A percentile compares a stretch with the other conserved stretches of the same genome.
phyloP scores from a whole-genome alignment of 495 filamentous ascomycete genomes.

The Hypoxylon fuscum region DNA sequence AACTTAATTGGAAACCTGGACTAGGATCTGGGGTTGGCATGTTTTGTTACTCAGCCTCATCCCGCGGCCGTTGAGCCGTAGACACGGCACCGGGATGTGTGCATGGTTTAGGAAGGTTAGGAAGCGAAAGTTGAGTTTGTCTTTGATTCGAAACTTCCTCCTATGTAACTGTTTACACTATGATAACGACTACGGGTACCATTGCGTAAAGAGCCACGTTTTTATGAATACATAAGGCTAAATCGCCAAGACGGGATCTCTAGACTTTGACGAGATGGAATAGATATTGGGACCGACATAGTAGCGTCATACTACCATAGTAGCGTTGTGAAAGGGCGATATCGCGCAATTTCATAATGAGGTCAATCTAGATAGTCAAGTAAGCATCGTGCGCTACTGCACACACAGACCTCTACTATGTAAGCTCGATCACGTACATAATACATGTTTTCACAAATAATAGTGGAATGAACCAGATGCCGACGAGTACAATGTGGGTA shows the following conservation, averaged over 20 bases:
- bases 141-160: neutral
- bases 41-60: constrained; percentile 12
- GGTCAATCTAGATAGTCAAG: neutral
- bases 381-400: constrained; percentile 20
- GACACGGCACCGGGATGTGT: constrained; percentile 6
- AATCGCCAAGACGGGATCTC: neutral
- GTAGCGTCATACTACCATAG: no score
- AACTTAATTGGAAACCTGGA: constrained; percentile 18
- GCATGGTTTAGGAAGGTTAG: neutral
- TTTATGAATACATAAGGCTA: neutral
- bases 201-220: no score
- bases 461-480: no score
- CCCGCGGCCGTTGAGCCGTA: constrained; percentile 1
- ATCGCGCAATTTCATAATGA: no score
- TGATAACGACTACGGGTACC: no score
- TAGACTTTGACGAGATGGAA: no score
- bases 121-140: neutral
- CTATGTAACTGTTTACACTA: neutral
- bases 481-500: constrained; percentile 15
- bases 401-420: constrained; percentile 17
- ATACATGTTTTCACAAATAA: no score
- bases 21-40: constrained; percentile 19
- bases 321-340: no score
- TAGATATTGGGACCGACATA: no score
- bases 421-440: constrained; percentile 35